Evolutionary conservation across 2,329 filamentous ascomycete species (phyloP).

Genomic region (Aspergillus alliaceus): DNA sequence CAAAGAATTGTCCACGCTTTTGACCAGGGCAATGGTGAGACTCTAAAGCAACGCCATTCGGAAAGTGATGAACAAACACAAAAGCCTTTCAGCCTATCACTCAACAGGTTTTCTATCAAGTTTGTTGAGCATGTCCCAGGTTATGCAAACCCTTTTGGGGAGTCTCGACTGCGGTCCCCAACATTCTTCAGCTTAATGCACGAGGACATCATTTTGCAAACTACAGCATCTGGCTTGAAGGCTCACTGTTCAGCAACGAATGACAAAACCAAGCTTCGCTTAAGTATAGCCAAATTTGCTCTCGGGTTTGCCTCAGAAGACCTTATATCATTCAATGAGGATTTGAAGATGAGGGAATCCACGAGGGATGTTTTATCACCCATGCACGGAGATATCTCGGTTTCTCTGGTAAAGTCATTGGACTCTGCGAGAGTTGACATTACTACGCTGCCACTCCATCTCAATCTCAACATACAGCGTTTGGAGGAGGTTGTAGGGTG

Average conservation of each 20-base stretch:
- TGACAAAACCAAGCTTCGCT: conserved; percentile 25
- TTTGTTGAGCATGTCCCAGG: conserved; percentile 40
- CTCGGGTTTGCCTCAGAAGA: conserved; percentile 51
- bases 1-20: conserved; percentile 30
- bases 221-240: conserved; percentile 26
- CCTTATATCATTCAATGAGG: conserved; percentile 54
- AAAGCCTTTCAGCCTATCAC: conserved; percentile 24
- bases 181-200: conserved; percentile 21
- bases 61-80: conserved; percentile 9
- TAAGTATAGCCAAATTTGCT: conserved; percentile 43
- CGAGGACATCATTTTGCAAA: conserved; percentile 36
- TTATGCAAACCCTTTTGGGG: conserved; percentile 23
- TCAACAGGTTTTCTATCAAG: conserved; percentile 34
- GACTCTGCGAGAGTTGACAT: conserved; percentile 55
- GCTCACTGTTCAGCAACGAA: conserved; percentile 22
- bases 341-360: conserved; percentile 48
- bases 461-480: conserved; percentile 74
- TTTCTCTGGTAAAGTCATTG: conserved; percentile 34
- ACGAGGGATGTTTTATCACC: conserved; percentile 41
- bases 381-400: conserved; percentile 39
- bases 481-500: conserved; percentile 84
- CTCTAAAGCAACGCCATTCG: conserved; percentile 3
- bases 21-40: conserved; percentile 10
- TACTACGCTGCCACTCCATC: conserved; percentile 72
- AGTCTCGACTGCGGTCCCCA: conserved; percentile 10